Evolutionary conservation across 2,329 filamentous ascomycete genomes (phyloP).

Genomic region (Ascochyta viciae-villosae): DNA sequence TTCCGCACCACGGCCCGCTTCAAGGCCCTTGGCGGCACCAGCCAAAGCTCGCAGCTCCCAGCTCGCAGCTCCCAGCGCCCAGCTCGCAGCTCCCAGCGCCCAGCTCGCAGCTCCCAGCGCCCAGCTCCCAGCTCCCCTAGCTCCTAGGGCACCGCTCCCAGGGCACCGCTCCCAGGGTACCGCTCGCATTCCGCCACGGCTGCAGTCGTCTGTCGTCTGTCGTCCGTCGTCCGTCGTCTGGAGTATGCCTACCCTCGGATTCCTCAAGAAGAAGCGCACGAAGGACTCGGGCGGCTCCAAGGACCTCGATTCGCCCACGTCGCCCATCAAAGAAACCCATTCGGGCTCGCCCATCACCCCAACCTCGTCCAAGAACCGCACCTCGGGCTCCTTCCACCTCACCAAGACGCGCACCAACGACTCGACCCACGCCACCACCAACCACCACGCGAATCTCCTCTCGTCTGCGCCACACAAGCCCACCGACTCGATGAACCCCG

Average conservation of each 20-base stretch:
- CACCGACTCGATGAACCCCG: conserved; percentile 52
- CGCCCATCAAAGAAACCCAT: conserved; percentile 68
- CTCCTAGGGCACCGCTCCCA: conserved; percentile 21
- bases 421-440: conserved; percentile 19
- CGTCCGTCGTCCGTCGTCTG: background rate
- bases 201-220: background rate
- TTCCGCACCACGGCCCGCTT: conserved; percentile 6
- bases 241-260: conserved; percentile 90
- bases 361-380: conserved; percentile 42
- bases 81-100: background rate
- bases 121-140: conserved; percentile 1
- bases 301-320: conserved; percentile 71
- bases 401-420: conserved; percentile 42
- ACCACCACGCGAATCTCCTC: conserved; percentile 12
- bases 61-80: background rate
- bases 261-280: conserved; percentile 98
- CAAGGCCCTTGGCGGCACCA: background rate
- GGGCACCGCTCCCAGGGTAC: conserved; percentile 28
- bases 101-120: background rate
- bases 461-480: conserved; percentile 40
- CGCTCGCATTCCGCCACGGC: conserved; percentile 29
- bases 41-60: background rate
- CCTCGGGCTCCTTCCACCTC: conserved; percentile 39
- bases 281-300: conserved; percentile 75
- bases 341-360: conserved; percentile 49